Conservation (phyloP, 1,284 basidiomycete genomes). For the Melampsora abietis-canadensis region DNA sequence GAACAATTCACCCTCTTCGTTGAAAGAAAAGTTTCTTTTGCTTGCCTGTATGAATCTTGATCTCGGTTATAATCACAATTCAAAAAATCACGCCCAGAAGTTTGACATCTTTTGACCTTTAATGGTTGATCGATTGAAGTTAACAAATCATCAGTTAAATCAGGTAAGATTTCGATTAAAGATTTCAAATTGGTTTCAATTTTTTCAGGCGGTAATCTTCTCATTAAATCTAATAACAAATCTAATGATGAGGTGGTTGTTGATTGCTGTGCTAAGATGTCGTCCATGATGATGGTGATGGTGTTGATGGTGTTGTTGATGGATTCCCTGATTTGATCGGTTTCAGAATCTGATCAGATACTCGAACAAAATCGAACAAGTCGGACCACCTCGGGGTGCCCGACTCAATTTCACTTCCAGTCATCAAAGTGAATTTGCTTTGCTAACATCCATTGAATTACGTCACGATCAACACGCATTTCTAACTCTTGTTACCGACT, state of each 20-base stretch:
- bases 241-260: constrained; percentile 46
- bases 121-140: constrained; percentile 94
- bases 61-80: constrained; percentile 97
- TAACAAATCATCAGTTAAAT: constrained; percentile 90
- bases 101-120: constrained; percentile 72
- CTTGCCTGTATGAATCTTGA: constrained; percentile 85
- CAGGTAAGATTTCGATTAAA: constrained; percentile 68
- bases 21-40: neutral
- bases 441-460: too few species aligned
- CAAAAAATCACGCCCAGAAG: constrained; percentile 74
- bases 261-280: constrained; percentile 35
- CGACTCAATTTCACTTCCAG: too few species aligned
- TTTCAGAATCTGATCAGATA: too few species aligned
- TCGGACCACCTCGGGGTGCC: too few species aligned
- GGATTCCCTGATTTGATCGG: neutral
- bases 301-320: neutral
- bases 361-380: too few species aligned
- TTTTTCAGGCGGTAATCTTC: constrained; percentile 86
- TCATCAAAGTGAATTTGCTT: too few species aligned
- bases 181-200: constrained; percentile 75
- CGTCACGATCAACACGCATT: too few species aligned
- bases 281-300: constrained; percentile 14
- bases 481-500: too few species aligned
- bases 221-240: constrained; percentile 76
- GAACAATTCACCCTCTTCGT: constrained; percentile 9